Evolutionary conservation across 2,329 filamentous ascomycete species (phyloP).

Genomic region (Ramularia collo-cygni): DNA sequence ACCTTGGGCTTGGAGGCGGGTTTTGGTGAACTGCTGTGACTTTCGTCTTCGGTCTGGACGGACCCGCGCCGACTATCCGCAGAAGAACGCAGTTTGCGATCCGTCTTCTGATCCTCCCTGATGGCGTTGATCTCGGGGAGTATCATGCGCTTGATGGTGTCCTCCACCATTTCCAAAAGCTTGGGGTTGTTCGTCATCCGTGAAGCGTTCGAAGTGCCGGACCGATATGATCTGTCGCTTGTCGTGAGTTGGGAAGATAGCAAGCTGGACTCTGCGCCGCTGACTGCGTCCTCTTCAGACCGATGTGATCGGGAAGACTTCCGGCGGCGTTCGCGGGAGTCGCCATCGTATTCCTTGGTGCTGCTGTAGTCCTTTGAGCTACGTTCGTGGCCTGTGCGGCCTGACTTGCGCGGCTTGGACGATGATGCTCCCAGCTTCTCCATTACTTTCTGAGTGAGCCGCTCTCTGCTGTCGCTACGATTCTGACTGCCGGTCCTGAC

Average conservation of each 20-base stretch:
- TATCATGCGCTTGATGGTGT: constrained; percentile 83
- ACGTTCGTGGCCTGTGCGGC: constrained; percentile 22
- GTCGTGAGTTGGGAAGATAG: constrained; percentile 51
- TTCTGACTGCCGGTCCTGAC: constrained; percentile 45
- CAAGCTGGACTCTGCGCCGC: constrained; percentile 56
- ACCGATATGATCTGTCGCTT: constrained; percentile 53
- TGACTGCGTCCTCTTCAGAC: constrained; percentile 45
- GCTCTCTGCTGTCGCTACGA: constrained; percentile 59
- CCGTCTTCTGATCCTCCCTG: constrained; percentile 80
- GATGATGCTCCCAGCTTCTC: constrained; percentile 55
- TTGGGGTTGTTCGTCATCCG: constrained; percentile 92
- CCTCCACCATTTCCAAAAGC: constrained; percentile 83
- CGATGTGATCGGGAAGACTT: constrained; percentile 42
- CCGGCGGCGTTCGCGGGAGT: constrained; percentile 25
- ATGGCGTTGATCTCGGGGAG: constrained; percentile 85
- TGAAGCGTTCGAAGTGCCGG: constrained; percentile 53
- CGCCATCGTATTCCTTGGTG: constrained; percentile 29
- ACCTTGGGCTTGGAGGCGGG: constrained; percentile 54
- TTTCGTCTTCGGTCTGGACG: constrained; percentile 47
- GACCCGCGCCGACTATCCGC: constrained; percentile 54
- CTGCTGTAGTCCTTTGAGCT: constrained; percentile 29
- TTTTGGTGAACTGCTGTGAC: constrained; percentile 55
- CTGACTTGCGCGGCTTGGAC: constrained; percentile 34
- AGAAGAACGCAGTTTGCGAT: constrained; percentile 63
- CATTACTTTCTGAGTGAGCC: constrained; percentile 61